Evolutionary conservation across 129 eudicot species (phyloP).

Genomic region (Artemisia argyi): DNA sequence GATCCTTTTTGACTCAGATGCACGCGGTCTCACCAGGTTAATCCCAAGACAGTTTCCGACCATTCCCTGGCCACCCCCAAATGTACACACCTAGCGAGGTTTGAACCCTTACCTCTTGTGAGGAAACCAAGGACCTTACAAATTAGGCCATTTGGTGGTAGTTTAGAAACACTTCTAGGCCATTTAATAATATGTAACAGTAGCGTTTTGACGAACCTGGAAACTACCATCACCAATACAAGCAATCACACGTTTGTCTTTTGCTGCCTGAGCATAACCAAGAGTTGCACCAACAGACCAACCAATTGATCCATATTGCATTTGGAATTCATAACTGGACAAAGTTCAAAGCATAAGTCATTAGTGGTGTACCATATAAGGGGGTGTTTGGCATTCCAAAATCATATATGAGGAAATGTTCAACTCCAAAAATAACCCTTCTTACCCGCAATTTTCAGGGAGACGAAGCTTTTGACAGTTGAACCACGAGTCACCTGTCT

Average conservation of each 20-base stretch:
- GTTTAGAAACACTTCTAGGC: neutral
- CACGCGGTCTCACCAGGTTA: too few species aligned
- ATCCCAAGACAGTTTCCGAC: too few species aligned
- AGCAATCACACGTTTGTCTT: conserved; percentile 75
- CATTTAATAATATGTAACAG: neutral
- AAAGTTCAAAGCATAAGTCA: conserved; percentile 1
- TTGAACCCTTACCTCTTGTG: too few species aligned
- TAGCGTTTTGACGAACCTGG: conserved; percentile 46
- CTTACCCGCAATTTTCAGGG: conserved; percentile 83
- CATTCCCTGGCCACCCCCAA: too few species aligned
- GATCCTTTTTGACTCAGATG: too few species aligned
- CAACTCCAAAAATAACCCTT: neutral
- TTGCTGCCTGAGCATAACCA: conserved; percentile 91
- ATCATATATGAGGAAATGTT: neutral
- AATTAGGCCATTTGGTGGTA: too few species aligned
- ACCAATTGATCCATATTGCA: conserved; percentile 96
- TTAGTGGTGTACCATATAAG: neutral
- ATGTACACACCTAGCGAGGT: too few species aligned
- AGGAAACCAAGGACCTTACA: too few species aligned
- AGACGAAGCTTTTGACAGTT: conserved; percentile 87
- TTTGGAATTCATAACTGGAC: conserved; percentile 81
- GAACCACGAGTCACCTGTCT: conserved; percentile 98
- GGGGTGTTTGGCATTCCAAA: too few species aligned
- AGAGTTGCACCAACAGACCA: conserved; percentile 97
- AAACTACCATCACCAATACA: conserved; percentile 97